These are phyloP conservation scores for Coelastrella sp. DNA, from an alignment of 139 green algal genomes.

Conservation along the genomic window DNA sequence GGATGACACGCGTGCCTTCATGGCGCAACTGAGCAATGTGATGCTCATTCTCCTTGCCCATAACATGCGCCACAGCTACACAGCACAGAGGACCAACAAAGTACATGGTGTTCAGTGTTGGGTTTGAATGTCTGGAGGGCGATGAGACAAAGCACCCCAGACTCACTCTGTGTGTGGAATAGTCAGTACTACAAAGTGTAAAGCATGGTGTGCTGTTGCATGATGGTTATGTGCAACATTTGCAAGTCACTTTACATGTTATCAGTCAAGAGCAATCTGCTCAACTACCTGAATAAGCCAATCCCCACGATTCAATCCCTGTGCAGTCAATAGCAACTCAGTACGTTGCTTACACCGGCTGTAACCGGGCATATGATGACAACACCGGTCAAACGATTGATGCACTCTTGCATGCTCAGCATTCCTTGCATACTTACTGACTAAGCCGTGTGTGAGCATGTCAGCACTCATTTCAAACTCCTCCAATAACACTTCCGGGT, in stretches of 20 bases:
- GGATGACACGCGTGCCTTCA: constrained; percentile 52
- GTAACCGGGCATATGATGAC: neutral
- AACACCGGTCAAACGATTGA: too few relatives aligned
- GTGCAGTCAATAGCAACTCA: neutral
- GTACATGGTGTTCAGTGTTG: too few relatives aligned
- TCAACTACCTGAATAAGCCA: neutral
- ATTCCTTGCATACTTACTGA: constrained; percentile 30
- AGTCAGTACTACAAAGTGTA: too few relatives aligned
- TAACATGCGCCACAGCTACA: constrained; percentile 38
- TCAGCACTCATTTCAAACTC: constrained; percentile 51
- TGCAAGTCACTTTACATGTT: too few relatives aligned
- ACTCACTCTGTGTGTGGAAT: too few relatives aligned
- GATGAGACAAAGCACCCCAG: too few relatives aligned
- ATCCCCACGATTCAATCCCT: neutral
- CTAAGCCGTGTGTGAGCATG: constrained; percentile 49
- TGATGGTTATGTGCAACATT: too few relatives aligned
- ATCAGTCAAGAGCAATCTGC: neutral
- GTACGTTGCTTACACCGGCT: neutral
- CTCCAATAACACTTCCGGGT: constrained; percentile 38
- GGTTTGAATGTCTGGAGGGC: too few relatives aligned
- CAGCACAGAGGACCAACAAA: too few relatives aligned
- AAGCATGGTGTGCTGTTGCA: too few relatives aligned
- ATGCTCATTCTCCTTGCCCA: constrained; percentile 41
- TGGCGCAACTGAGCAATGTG: constrained; percentile 45
- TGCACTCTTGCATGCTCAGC: too few relatives aligned